Base-by-base conservation (phyloP, 2,329 filamentous ascomycete genomes). In the Aspergillus sojae region DNA sequence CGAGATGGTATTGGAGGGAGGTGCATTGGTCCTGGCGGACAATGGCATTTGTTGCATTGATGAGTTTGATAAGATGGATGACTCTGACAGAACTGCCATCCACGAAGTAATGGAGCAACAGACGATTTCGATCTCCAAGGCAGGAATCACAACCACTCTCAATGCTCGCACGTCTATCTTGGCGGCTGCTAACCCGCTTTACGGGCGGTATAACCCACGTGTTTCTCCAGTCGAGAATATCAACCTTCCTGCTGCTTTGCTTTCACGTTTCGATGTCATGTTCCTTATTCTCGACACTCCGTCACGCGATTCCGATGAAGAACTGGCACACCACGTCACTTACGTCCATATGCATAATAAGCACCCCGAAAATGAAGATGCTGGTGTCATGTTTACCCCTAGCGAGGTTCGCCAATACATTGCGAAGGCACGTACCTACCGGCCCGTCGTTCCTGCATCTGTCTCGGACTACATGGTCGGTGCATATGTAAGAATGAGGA, bases 181-280 rank as follows among this genome's bases (percentile, higher is more conserved):
- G 19, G 94, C 95, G 21, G 95, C 95, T 23, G 95, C 95, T 70
- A 99, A 99, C 81, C 95, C 95, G 62, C 87, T 99, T 48, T 99
- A 99, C 74, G 95, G 95, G 67, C 92, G 95, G 66, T 99, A 99
- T 84, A 99, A 99, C 81, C 95, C 95, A 62, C 92, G 93, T 67
- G 91, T 99, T 71, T 97, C 94, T 0, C 95, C 95, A 0, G 94
- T 99, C 30, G 95, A 99, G 79, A 99, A 99, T 80, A 99, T 99
- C 81, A 99, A 99, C 79, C 89, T 99, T 46, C 95, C 95, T n/a
- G 95, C 95, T 21, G 95, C 95, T 23, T 88, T 99, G 23, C 87
- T 99, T 60, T 97, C 94, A 64, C 92, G 95, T 87, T 99, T 99
- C 80, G 95, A 99, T 78, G 86, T 99, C 70, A 87, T 99, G 70